Base-by-base conservation (phyloP, 225 moss, liverwort and hornwort genomes). In the Bryum argenteum region DNA sequence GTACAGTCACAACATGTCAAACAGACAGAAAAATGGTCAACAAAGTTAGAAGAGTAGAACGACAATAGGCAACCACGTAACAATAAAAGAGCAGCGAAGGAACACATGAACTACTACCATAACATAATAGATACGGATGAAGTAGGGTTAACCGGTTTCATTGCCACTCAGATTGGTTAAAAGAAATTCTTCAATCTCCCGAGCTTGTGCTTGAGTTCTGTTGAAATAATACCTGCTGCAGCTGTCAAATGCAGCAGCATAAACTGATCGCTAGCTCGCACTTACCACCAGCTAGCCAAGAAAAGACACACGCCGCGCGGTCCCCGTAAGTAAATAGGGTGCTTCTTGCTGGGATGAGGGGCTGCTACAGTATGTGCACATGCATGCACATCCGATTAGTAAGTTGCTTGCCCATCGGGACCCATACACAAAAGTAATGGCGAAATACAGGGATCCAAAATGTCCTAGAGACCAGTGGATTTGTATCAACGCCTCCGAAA, bases 331-430 rank as follows among this genome's bases (percentile, higher is more conserved):
- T 88, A 78, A 77, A 76, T 73, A 89, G 79, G 70, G 91, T 91
- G 88, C 91, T 89, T 90, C 96, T 87, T 77, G 90, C 90, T 92
- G 96, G 84, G 86, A 96, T 81, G 93, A 96, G 87, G 81, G 97
- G 97, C 97, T 97, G 91, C 97, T 94, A 97, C 97, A 97, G 89
- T 97, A 83, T 90, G 97, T 97, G 91, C 97, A 97, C 94, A 97
- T 94, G 93, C 97, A 97, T 93, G 97, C 97, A 97, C 91, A 97
- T 97, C 82, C 84, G 85, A 86, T 94, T 97, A 97, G 96, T 94
- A 83, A 88, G 75, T 83, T 88, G 83, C 80, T 78, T 87, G 81
- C 75, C 67, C 74, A 33, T 33, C 33, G 65, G 59, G 65, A 53
- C 71, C 81, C 71, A 62, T 58, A 62, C 61, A 75, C 77, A 78